Evolutionary conservation across 1,139 yeast genomes (phyloP), one percentile per base, ranked within the genome.

Genomic region (Suhomyces kunorum): DNA sequence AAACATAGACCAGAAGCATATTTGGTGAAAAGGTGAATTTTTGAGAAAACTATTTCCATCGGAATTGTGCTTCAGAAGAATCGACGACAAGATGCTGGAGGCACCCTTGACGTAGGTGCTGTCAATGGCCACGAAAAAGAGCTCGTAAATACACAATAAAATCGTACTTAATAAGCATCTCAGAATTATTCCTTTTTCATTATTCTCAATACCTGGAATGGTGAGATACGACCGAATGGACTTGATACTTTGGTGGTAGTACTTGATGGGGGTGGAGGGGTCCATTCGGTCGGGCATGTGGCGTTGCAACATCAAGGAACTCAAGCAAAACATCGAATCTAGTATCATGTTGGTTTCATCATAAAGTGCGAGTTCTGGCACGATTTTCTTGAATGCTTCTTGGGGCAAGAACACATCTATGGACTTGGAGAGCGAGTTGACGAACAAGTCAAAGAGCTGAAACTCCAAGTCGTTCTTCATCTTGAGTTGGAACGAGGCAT

Each of bases 301-400:
- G 24, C 71, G 49, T 39, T 61, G 69, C 23, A 62, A 49, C 47
- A 63, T 64, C 33, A 68, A 54, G 13, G 68, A 64, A 43, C 70
- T 59, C 41, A 69, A 54, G 40, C 70, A 64, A 36, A 63, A 60
- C 38, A 69, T 63, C 13, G 69, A 54, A 46, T 66, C 61, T 20
- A 66, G 40, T 13, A 69, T 52, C 63, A 68, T 58, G 18, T 64
- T 59, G 2, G 74, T 64, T 8, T 67, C 72, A 42, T 69, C 74
- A 35, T 58, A 49, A 8, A 69, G 47, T 4, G 73, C 71, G 44
- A 68, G 45, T 35, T 65, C 65, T 2, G 74, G 65, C 1, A 69
- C 56, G 6, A 69, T 53, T 24, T 57, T 58, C 18, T 55, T 55
- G 46, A 66, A 68, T 11, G 60, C 51, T 19, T 60, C 61, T 24